These are phyloP conservation scores for Ceratocystis cubensis DNA, from an alignment of 2,329 filamentous ascomycete species.

Conservation along the genomic window DNA sequence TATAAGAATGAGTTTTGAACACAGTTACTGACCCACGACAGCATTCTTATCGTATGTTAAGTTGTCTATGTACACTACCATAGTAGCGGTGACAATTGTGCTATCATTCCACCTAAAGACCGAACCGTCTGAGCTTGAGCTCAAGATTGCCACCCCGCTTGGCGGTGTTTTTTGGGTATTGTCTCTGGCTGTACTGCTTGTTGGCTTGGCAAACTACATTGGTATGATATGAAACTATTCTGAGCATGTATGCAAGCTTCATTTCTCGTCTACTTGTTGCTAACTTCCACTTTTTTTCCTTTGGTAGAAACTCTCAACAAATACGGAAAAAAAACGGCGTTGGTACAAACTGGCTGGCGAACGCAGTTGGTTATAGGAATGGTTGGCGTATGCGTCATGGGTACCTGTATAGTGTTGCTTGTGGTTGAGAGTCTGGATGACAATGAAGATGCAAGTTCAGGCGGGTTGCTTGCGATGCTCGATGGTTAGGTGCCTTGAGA, in stretches of 20 bases:
- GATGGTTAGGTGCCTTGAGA: constrained; percentile 1
- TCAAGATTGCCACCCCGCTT: constrained; percentile 66
- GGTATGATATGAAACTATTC: constrained; percentile 35
- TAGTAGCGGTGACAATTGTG: constrained; percentile 81
- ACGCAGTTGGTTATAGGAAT: constrained; percentile 61
- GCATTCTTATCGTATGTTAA: constrained; percentile 84
- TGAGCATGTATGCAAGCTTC: neutral
- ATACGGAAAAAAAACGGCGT: constrained; percentile 63
- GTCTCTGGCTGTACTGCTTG: constrained; percentile 59
- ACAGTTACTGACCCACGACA: constrained; percentile 24
- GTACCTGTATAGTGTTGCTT: constrained; percentile 51
- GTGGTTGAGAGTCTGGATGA: constrained; percentile 33
- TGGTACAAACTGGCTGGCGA: constrained; percentile 89
- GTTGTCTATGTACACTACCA: constrained; percentile 76
- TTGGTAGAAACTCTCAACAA: constrained; percentile 54
- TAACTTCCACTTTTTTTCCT: constrained; percentile 11
- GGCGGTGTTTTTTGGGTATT: constrained; percentile 82
- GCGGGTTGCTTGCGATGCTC: constrained; percentile 14
- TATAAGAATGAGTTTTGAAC: neutral
- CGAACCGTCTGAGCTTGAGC: constrained; percentile 56
- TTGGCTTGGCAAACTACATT: constrained; percentile 79
- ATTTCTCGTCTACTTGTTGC: neutral
- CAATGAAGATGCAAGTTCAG: constrained; percentile 1
- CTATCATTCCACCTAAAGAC: constrained; percentile 83
- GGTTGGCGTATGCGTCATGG: constrained; percentile 51